phyloP scores from a whole-genome alignment of 1,139 yeast species.

The Sugiyamaella xylanicola region DNA sequence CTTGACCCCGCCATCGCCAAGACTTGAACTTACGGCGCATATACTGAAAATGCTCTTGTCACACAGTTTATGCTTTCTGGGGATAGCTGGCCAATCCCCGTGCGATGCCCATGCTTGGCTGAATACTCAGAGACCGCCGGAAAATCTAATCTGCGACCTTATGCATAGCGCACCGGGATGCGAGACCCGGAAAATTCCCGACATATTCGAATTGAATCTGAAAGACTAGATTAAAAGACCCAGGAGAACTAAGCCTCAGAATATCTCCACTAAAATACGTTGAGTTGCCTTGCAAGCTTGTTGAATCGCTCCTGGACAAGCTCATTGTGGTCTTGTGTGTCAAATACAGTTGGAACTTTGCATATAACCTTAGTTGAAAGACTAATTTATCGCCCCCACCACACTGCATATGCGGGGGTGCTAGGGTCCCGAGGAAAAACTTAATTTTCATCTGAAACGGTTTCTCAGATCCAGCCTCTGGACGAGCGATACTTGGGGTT shows the following conservation, averaged over 20 bases:
- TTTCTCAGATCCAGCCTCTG: not conserved
- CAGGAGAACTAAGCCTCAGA: too few relatives aligned
- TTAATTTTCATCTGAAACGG: not conserved
- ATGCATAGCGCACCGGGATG: not conserved
- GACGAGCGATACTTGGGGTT: not conserved
- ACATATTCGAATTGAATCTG: not conserved
- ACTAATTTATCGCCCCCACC: not conserved
- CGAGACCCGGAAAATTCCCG: not conserved
- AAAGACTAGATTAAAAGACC: not conserved
- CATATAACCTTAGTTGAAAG: not conserved
- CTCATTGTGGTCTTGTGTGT: not conserved
- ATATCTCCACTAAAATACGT: too few relatives aligned
- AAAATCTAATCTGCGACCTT: not conserved
- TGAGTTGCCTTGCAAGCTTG: too few relatives aligned
- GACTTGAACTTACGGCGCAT: too few relatives aligned
- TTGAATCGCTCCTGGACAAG: too few relatives aligned
- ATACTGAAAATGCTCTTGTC: too few relatives aligned
- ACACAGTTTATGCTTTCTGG: too few relatives aligned
- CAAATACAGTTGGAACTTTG: not conserved
- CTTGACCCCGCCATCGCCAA: too few relatives aligned
- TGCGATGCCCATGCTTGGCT: not conserved
- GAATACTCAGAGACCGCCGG: not conserved
- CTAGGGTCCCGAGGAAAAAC: not conserved
- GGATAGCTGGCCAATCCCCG: too few relatives aligned
- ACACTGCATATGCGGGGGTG: not conserved